These are phyloP conservation scores for Aquilaria yunnanensis DNA, from an alignment of 345 rosid genomes.

Conservation along the genomic window DNA sequence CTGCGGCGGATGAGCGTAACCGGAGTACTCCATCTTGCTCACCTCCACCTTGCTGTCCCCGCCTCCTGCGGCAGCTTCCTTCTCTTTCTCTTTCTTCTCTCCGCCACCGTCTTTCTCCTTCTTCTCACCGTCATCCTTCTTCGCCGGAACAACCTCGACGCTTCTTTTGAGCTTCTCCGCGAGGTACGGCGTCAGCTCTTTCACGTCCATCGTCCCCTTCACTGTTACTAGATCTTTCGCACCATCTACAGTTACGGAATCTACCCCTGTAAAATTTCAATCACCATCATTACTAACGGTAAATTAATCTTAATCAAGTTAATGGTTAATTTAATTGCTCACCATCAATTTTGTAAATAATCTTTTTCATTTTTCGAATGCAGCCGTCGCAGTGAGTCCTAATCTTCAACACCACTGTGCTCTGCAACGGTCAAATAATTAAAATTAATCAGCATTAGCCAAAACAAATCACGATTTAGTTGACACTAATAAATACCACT, in stretches of 20 bases:
- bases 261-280: conserved; percentile 47
- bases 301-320: conserved; percentile 3
- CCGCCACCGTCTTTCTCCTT: conserved; percentile 16
- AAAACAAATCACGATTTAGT: conserved; percentile 1
- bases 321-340: not conserved
- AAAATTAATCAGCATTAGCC: not conserved
- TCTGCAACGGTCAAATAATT: conserved; percentile 26
- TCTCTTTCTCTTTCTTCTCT: conserved; percentile 21
- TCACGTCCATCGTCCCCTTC: conserved; percentile 64
- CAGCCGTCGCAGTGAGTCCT: conserved; percentile 74
- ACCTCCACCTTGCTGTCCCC: conserved; percentile 39
- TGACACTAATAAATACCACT: not conserved
- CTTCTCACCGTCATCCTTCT: conserved; percentile 34
- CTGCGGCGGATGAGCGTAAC: conserved; percentile 27
- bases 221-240: conserved; percentile 67
- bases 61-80: conserved; percentile 13
- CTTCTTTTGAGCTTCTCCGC: conserved; percentile 46
- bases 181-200: conserved; percentile 46
- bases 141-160: conserved; percentile 63
- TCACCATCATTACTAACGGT: not conserved
- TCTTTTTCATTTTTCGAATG: conserved; percentile 44
- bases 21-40: conserved; percentile 42
- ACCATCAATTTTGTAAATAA: conserved; percentile 44
- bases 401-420: conserved; percentile 51
- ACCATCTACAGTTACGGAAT: conserved; percentile 40